Evolutionary conservation across 2,329 filamentous ascomycete species (phyloP).

Genomic region (Exophiala sideris): DNA sequence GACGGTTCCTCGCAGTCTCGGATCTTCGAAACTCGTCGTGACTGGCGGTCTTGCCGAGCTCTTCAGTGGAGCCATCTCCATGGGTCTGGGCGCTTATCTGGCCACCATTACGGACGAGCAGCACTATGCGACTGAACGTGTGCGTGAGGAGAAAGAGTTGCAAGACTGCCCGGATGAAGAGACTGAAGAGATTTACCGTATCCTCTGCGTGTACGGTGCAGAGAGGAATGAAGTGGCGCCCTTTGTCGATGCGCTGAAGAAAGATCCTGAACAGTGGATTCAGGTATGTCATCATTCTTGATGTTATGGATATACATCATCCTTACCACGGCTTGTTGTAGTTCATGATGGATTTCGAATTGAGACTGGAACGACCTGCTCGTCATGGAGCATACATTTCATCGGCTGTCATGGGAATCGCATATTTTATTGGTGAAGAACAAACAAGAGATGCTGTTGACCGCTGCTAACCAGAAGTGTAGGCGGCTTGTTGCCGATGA

Average conservation of each 20-base stretch:
- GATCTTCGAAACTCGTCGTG: slow-evolving; percentile 63
- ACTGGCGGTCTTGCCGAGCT: slow-evolving; percentile 71
- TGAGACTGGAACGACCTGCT: slow-evolving; percentile 46
- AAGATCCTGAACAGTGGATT: slow-evolving; percentile 50
- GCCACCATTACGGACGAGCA: slow-evolving; percentile 52
- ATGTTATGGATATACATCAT: neutral
- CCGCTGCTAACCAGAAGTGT: neutral
- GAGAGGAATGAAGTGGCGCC: slow-evolving; percentile 41
- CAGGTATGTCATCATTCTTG: slow-evolving; percentile 29
- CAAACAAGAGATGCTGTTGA: neutral
- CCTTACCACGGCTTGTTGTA: slow-evolving; percentile 13
- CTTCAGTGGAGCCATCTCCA: slow-evolving; percentile 71
- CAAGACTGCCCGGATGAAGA: slow-evolving; percentile 44
- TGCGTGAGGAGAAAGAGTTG: slow-evolving; percentile 45
- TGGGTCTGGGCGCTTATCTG: slow-evolving; percentile 72
- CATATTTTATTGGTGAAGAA: slow-evolving; percentile 28
- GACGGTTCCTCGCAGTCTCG: slow-evolving; percentile 37
- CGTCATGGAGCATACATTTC: slow-evolving; percentile 46
- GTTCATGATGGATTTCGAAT: slow-evolving; percentile 61
- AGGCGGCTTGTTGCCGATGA: slow-evolving; percentile 46
- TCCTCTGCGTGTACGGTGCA: slow-evolving; percentile 51
- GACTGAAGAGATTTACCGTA: slow-evolving; percentile 43
- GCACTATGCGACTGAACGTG: slow-evolving; percentile 43
- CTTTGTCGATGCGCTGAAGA: slow-evolving; percentile 51
- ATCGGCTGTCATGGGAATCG: slow-evolving; percentile 34